phyloP scores from a whole-genome alignment of 352 stramenopile species.

The Pythium monospermum region DNA sequence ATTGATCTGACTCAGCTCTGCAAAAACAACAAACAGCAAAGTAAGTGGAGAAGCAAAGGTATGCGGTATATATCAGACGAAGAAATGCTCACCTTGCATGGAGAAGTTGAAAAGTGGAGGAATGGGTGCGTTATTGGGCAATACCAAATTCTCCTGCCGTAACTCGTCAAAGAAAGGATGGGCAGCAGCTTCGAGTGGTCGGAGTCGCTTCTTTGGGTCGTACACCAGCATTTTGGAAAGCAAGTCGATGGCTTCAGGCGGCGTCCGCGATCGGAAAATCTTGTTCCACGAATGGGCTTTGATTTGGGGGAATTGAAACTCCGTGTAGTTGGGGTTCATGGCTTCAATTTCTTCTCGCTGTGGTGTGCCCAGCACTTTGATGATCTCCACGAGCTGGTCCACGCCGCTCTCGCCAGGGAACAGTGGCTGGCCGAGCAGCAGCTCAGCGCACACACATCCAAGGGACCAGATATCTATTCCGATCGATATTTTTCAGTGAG shows the following conservation, averaged over 20 bases:
- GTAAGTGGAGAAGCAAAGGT: background rate
- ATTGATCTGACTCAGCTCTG: conserved; percentile 78
- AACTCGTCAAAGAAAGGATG: conserved; percentile 99
- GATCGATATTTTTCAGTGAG: conserved; percentile 40
- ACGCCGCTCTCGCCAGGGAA: conserved; percentile 99
- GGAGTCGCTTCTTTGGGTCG: conserved; percentile 86
- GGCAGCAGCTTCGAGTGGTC: conserved; percentile 77
- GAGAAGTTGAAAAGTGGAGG: conserved; percentile 95
- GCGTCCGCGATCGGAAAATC: conserved; percentile 94
- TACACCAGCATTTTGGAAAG: conserved; percentile 97
- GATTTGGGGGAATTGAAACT: conserved; percentile 99
- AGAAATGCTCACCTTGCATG: conserved; percentile 53
- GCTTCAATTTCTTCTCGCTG: conserved; percentile 97
- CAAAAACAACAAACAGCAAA: conserved; percentile 1
- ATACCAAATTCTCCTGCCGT: conserved; percentile 63
- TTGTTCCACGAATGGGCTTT: conserved; percentile 97
- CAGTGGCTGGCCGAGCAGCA: conserved; percentile 96
- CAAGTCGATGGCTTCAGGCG: conserved; percentile 96
- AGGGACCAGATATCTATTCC: conserved; percentile 92
- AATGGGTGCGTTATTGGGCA: conserved; percentile 84
- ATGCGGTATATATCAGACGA: background rate
- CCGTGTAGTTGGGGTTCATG: conserved; percentile 99
- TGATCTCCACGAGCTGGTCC: conserved; percentile 99
- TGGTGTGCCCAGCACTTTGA: conserved; percentile 98
- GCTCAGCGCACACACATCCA: conserved; percentile 97